Evolutionary conservation across 306 rosid genomes (phyloP).

Genomic region (Rosa rugosa): DNA sequence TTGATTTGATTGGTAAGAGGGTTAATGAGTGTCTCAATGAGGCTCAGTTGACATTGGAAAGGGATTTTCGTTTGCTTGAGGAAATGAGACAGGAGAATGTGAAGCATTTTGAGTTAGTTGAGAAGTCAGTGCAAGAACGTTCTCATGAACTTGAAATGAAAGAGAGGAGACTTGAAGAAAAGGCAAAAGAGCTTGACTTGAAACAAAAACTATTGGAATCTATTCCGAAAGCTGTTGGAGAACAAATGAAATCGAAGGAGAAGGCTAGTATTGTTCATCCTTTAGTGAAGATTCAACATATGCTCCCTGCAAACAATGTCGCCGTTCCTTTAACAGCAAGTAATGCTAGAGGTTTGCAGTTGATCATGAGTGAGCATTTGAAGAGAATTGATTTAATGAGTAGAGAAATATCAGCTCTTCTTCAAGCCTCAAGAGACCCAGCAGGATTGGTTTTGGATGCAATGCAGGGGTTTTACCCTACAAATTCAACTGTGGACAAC

Average conservation of each 20-base stretch:
- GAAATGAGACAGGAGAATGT: constrained; percentile 18
- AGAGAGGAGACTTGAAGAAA: constrained; percentile 24
- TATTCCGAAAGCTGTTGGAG: neutral
- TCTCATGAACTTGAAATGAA: constrained; percentile 26
- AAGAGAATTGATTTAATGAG: constrained; percentile 23
- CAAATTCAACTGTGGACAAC: too few species aligned
- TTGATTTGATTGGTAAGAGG: neutral
- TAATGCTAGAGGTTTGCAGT: constrained; percentile 15
- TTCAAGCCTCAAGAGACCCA: constrained; percentile 18
- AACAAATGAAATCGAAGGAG: constrained; percentile 2
- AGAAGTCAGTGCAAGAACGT: neutral
- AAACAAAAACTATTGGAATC: constrained; percentile 16
- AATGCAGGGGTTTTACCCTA: too few species aligned
- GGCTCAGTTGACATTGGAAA: constrained; percentile 23
- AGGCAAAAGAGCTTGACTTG: constrained; percentile 24
- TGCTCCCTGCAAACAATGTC: neutral
- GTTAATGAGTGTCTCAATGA: constrained; percentile 20
- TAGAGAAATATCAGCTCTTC: neutral
- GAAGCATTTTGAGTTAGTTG: constrained; percentile 19
- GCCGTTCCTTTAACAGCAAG: constrained; percentile 6
- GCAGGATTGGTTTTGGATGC: constrained; percentile 1
- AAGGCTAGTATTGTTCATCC: constrained; percentile 8
- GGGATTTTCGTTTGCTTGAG: neutral
- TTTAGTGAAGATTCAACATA: neutral
- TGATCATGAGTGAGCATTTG: neutral